phyloP scores from a whole-genome alignment of 306 rosid species.

The Biancaea sappan region DNA sequence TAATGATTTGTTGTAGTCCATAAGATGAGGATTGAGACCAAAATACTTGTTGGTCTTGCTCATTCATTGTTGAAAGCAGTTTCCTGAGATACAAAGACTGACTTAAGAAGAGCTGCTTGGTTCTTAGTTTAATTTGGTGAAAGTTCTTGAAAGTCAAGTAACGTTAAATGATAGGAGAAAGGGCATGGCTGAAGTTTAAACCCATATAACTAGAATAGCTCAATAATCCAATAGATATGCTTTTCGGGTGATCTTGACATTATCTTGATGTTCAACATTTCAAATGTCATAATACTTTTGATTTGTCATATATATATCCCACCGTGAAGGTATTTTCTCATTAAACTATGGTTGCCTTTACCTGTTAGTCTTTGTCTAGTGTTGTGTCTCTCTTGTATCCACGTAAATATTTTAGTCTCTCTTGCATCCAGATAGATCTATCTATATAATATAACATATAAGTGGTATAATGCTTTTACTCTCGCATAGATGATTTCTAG shows the following conservation, averaged over 20 bases:
- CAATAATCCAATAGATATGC: constrained; percentile 5
- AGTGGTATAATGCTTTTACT: not conserved
- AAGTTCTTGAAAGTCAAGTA: constrained; percentile 13
- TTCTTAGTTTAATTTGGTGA: not conserved
- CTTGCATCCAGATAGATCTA: not conserved
- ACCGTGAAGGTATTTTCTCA: not conserved
- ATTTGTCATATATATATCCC: not conserved
- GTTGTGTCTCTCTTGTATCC: not conserved
- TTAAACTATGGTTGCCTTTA: constrained; percentile 1
- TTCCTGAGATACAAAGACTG: not conserved
- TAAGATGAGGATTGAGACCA: not conserved
- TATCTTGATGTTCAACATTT: not conserved
- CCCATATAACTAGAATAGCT: not conserved
- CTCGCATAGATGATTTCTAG: not conserved
- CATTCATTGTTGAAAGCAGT: constrained; percentile 3
- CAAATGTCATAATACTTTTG: not conserved
- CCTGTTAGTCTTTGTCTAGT: not conserved
- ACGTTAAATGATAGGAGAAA: not conserved
- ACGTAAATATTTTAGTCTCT: too few species aligned
- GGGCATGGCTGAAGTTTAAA: not conserved
- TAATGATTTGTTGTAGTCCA: not conserved
- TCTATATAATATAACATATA: not conserved
- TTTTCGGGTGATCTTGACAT: not conserved
- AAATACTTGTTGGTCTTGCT: constrained; percentile 12
- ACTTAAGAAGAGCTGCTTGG: not conserved